A percentile compares a stretch with the other conserved stretches of the same genome.
phyloP scores from a whole-genome alignment of 345 rosid species.

The Salix purpurea region DNA sequence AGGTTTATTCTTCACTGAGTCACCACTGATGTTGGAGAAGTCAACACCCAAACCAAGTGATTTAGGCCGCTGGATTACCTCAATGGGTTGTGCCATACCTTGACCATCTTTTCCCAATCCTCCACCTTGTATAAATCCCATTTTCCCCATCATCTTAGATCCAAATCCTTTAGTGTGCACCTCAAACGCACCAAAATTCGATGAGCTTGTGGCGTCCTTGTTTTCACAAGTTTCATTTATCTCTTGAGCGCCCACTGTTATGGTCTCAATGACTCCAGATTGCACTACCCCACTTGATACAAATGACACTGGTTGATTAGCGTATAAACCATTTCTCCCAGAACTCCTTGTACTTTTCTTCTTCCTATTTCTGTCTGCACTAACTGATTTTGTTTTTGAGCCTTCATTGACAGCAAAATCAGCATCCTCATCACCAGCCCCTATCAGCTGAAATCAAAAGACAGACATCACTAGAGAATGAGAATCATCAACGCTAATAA shows the following conservation, averaged over 20 bases:
- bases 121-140: constrained; percentile 83
- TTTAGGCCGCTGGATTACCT: constrained; percentile 71
- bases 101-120: constrained; percentile 84
- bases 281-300: constrained; percentile 63
- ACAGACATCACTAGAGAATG: neutral
- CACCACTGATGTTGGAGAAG: constrained; percentile 22
- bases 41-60: constrained; percentile 70
- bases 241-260: constrained; percentile 22
- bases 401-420: constrained; percentile 53
- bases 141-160: constrained; percentile 91
- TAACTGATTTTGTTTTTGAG: constrained; percentile 29
- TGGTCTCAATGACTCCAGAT: constrained; percentile 42
- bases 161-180: constrained; percentile 84
- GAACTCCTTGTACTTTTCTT: constrained; percentile 27
- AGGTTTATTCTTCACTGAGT: constrained; percentile 24
- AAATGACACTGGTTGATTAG: constrained; percentile 75
- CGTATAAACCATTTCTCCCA: constrained; percentile 43
- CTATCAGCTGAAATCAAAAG: constrained; percentile 57
- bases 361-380: constrained; percentile 31
- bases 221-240: constrained; percentile 29
- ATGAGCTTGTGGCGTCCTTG: constrained; percentile 28
- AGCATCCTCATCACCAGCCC: constrained; percentile 53
- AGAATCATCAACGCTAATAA: neutral
- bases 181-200: constrained; percentile 69
- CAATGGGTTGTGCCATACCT: constrained; percentile 73